Base-by-base conservation (phyloP, 306 rosid species). In the Pterocarpus santalinus region DNA sequence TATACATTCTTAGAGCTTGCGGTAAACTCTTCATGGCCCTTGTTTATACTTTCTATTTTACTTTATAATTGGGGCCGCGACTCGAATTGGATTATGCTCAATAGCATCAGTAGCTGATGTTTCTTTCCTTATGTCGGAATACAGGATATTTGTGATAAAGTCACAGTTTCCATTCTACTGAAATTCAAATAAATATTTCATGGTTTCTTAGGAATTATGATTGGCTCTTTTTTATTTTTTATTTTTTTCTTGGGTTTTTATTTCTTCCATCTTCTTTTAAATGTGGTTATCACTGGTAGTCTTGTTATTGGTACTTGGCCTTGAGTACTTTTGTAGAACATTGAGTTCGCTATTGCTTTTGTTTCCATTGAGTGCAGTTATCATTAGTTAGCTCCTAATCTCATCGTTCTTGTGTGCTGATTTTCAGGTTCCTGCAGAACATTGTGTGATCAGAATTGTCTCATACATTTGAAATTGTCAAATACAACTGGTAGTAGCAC, bases 401-500 rank as follows among this genome's bases (percentile, higher is more conserved):
- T 69, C 55, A 38, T 65, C 73, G 34, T 46, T 62, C 76, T 68
- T 81, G 64, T 72, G 71, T 75, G 53, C 67, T 73, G 67, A 65
- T 82, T 62, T 32, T 75, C 97, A 88, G 91, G 84, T 57, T 70
- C 47, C 60, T 15, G 62, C 52, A 35, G 74, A 78, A 57, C 5
- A 57, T 65, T 76, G 17, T 61, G 52, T 52, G 52, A 69, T 79
- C 35, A 35, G 74, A 70, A n/a, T 72, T 16, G 65, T 81, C 16
- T 61, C 39, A 43, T 81, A 64, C 80, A 17, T 76, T 63, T 69
- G 80, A 71, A 51, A 41, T 58, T 35, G 75, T 74, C 73, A 52
- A 73, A 56, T 17, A 69, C 65, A 67, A 35, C 39, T 38, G 30
- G 65, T 43, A 47, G 79, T 41, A 58, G 77, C 63, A n/a, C 73